Base-by-base conservation (phyloP, 2,329 filamentous ascomycete species). In the Pseudocercospora macadamiae region DNA sequence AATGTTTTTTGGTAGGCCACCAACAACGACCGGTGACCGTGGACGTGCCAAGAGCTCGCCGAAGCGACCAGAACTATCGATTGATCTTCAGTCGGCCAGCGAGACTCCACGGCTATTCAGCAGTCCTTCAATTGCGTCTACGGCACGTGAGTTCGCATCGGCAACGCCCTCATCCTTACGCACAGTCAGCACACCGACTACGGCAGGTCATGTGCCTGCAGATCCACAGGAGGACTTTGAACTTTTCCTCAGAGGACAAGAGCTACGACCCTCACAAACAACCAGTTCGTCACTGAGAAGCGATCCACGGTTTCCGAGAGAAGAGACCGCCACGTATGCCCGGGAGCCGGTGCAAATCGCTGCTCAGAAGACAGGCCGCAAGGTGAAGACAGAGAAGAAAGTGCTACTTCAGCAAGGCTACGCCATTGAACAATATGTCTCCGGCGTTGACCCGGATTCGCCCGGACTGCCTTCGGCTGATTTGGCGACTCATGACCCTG, bases 381-480 rank as follows among this genome's bases (percentile, higher is more conserved):
- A 42, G 32, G 26, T 39, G 32, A 37, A 39, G 26, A 39, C 21
- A 3, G 36, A 42, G 32, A 37, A 42, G 34, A 53, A 53, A 25
- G 23, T 39, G 10, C 14, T 53, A 34, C 9, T 39, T 1, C 32
- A 53, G 12, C 18, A 39, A 8, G 51, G 51, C 21, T 28, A 37
- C n/a, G 7, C 34, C 9, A 18, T 32, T 14, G 36, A 28, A 3
- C 34, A 37, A 16, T 53, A 39, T 34, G 14, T 26, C 5, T 53
- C 51, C 26, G 21, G 19, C 4, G 32, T 42, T 16, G 51, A 53
- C 25, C 36, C 36, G 19, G 36, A 42, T 25, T 53, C 51, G 3
- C 51, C 51, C 12, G 51, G 51, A 19, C 51, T 53, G 36, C 51
- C 51, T 16, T 53, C 51, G 14, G n/a, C 51, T n/a, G 21, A 39